Evolutionary conservation across 768 basidiomycete species (phyloP), one percentile per base, ranked within the genome.

Genomic region (Mycena olivaceomarginata): DNA sequence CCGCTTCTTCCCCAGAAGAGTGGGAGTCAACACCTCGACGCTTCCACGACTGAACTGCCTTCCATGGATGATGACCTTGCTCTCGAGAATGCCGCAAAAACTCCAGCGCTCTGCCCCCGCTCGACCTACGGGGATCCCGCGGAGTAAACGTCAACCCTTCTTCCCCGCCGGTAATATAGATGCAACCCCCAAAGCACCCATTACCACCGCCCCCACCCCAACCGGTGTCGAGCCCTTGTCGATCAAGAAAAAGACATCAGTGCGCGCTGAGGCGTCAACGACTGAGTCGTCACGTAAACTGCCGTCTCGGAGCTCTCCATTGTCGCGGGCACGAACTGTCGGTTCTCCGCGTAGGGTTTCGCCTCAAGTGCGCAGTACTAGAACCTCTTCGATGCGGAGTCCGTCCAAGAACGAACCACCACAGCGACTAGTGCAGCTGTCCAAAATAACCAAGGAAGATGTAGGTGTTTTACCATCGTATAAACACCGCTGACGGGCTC

Each of bases 191-290:
- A 92, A 89, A 80, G 82, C 87, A 48, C 67, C 71, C 25, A 72
- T 82, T 75, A 77, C 82, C 45, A 83, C 81, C 51, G 81, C 88
- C 39, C 80, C 86, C 72, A 85, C 86, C 37, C 84, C 89, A 43
- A 88, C 86, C 46, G 86, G 85, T 37, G 89, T 96, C 25, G 95
- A 95, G 81, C 96, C 96, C 9, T 86, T 97, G 75, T 94, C 93
- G 2, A 97, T 97, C 84, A 96, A 94, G 89, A 96, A 97, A 88
- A 96, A 95, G 84, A 88, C 90, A 7, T 95, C 95, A 9, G 87
- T 92, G 39, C 91, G 92, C 46, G 86, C 85, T 62, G 85, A 88
- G 8, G 85, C 84, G 63, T 74, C 85, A 39, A 83, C 83, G 60
- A 88, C 82, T 67, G 89, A 85, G 56, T 89, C 85, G 11, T 81